Percentiles rank a stretch among this genome's conserved stretches.
These are phyloP conservation scores for Pichia sp. DNA, from an alignment of 1,139 yeast species.

Conservation along the genomic window DNA sequence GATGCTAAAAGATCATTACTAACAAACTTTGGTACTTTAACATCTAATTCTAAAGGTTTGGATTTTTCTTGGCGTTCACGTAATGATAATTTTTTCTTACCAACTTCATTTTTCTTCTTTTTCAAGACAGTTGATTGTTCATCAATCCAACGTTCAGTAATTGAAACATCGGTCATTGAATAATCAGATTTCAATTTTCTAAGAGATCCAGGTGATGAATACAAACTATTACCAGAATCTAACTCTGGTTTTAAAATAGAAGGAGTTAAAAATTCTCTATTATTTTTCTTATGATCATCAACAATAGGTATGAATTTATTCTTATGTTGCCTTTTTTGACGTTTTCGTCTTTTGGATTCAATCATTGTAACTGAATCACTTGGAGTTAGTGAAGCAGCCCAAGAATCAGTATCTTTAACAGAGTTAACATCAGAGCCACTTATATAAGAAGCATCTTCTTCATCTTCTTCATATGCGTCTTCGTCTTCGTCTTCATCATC, in stretches of 20 bases:
- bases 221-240: neutral
- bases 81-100: neutral
- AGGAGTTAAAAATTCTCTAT: neutral
- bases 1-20: slow-evolving; percentile 27
- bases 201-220: neutral
- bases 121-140: slow-evolving; percentile 15
- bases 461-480: neutral
- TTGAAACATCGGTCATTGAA: slow-evolving; percentile 7
- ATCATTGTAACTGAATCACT: slow-evolving; percentile 19
- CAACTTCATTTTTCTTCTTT: neutral
- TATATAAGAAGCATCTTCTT: neutral
- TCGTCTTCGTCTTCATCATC: neutral
- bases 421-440: neutral
- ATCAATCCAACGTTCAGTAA: slow-evolving; percentile 24
- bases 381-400: slow-evolving; percentile 14
- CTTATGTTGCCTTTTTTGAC: neutral
- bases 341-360: slow-evolving; percentile 3
- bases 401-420: slow-evolving; percentile 8
- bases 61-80: slow-evolving; percentile 1
- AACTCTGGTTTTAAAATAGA: neutral
- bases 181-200: neutral
- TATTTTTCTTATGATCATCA: neutral
- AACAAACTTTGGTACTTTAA: slow-evolving; percentile 13
- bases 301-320: neutral
- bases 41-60: slow-evolving; percentile 5